Evolutionary conservation across 2,329 filamentous ascomycete genomes (phyloP).

Genomic region (Rhytidhysteron rufulum): DNA sequence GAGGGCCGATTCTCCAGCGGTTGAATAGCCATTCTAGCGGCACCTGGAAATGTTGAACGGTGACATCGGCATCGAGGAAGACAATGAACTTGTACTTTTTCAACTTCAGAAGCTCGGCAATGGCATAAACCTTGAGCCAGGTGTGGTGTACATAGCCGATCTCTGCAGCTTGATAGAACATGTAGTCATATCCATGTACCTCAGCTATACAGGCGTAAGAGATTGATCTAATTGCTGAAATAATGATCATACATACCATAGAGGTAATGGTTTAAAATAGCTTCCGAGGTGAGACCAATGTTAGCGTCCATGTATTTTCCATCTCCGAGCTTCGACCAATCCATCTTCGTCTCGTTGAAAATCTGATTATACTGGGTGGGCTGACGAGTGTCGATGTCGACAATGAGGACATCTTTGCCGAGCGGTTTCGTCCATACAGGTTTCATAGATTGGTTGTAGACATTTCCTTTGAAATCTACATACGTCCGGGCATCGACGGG

Average conservation of each 20-base stretch:
- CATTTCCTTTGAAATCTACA: not conserved
- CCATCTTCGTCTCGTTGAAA: slow-evolving; percentile 14
- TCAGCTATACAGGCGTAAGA: slow-evolving; percentile 19
- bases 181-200: slow-evolving; percentile 47
- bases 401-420: slow-evolving; percentile 22
- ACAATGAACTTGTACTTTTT: slow-evolving; percentile 41
- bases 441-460: not conserved
- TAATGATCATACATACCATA: slow-evolving; percentile 23
- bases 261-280: slow-evolving; percentile 38
- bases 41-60: slow-evolving; percentile 40
- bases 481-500: not conserved
- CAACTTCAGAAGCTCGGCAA: slow-evolving; percentile 35
- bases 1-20: slow-evolving; percentile 40
- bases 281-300: slow-evolving; percentile 31
- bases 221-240: not conserved
- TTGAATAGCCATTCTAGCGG: slow-evolving; percentile 49
- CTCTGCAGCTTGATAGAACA: slow-evolving; percentile 37
- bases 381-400: slow-evolving; percentile 28
- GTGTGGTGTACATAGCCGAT: slow-evolving; percentile 36
- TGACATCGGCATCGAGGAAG: slow-evolving; percentile 45
- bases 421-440: slow-evolving; percentile 18
- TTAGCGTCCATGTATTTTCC: not conserved
- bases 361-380: slow-evolving; percentile 7
- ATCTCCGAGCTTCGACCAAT: slow-evolving; percentile 18
- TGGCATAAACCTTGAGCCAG: slow-evolving; percentile 43